A percentile compares a stretch with the other conserved stretches of the same genome.
These are phyloP conservation scores for Hypoxylon fuscum DNA, from an alignment of 495 filamentous ascomycete genomes.

Conservation along the genomic window DNA sequence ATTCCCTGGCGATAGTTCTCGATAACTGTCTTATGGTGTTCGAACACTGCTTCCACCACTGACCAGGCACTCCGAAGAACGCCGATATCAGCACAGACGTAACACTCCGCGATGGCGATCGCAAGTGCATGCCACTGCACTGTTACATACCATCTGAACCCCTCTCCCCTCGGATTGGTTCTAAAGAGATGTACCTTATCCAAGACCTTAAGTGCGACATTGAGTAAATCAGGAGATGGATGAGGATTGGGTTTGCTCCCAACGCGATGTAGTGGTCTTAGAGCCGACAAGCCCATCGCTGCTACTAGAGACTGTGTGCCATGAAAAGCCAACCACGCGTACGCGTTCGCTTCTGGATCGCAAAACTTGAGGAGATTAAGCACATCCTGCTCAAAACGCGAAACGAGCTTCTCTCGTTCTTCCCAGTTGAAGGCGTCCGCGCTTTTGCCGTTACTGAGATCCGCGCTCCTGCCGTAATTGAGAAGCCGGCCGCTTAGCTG, in stretches of 20 bases:
- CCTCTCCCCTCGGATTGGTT: slow-evolving; percentile 22
- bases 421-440: slow-evolving; percentile 1
- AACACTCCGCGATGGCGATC: slow-evolving; percentile 29
- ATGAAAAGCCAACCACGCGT: slow-evolving; percentile 32
- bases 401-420: slow-evolving; percentile 3
- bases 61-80: slow-evolving; percentile 25
- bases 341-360: slow-evolving; percentile 24
- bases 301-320: slow-evolving; percentile 18
- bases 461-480: background rate
- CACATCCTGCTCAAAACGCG: slow-evolving; percentile 15
- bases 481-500: slow-evolving; percentile 17
- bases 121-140: slow-evolving; percentile 29
- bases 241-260: background rate
- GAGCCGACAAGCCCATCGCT: slow-evolving; percentile 14
- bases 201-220: slow-evolving; percentile 5
- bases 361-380: slow-evolving; percentile 22
- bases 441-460: background rate
- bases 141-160: slow-evolving; percentile 23
- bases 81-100: slow-evolving; percentile 15
- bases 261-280: slow-evolving; percentile 7
- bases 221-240: slow-evolving; percentile 4
- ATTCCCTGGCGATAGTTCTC: too few species aligned
- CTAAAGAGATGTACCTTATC: slow-evolving; percentile 26
- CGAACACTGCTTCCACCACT: slow-evolving; percentile 15
- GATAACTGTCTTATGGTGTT: slow-evolving; percentile 29